Conservation (phyloP, 768 basidiomycete genomes). For the Lactarius indigo region DNA sequence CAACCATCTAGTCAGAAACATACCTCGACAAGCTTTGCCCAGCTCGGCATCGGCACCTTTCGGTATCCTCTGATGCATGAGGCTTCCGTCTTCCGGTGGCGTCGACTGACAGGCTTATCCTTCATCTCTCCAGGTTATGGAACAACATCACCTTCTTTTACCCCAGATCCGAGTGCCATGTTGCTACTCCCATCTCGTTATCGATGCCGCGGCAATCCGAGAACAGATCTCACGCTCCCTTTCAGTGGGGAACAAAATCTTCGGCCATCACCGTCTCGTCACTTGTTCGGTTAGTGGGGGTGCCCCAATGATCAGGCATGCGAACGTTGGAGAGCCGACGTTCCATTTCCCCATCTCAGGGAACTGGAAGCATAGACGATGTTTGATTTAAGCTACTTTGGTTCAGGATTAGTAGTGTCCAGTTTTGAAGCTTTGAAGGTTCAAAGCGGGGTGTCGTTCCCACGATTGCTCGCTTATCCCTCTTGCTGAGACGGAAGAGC, state of each 20-base stretch:
- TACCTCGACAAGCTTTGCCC: neutral
- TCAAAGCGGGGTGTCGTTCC: constrained; percentile 4
- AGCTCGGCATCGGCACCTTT: constrained; percentile 5
- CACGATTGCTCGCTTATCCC: neutral
- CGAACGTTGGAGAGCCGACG: neutral
- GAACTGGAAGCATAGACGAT: neutral
- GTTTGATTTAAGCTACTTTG: neutral
- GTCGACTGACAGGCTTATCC: constrained; percentile 15
- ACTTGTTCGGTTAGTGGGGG: constrained; percentile 2
- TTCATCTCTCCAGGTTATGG: constrained; percentile 12
- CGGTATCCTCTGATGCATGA: constrained; percentile 4
- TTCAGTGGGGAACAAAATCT: neutral
- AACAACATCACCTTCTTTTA: constrained; percentile 12
- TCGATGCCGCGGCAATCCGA: constrained; percentile 8
- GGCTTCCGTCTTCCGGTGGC: constrained; percentile 6
- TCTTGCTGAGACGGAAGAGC: neutral
- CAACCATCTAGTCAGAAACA: neutral
- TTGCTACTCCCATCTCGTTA: constrained; percentile 9
- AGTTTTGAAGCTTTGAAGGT: neutral
- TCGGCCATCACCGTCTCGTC: constrained; percentile 3
- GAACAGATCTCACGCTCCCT: neutral
- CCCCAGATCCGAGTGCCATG: constrained; percentile 6
- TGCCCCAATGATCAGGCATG: neutral
- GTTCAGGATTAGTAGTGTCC: neutral
- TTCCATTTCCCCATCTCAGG: neutral